Evolutionary conservation across 2,329 filamentous ascomycete genomes (phyloP).

Genomic region (Neofusicoccum laricinum): DNA sequence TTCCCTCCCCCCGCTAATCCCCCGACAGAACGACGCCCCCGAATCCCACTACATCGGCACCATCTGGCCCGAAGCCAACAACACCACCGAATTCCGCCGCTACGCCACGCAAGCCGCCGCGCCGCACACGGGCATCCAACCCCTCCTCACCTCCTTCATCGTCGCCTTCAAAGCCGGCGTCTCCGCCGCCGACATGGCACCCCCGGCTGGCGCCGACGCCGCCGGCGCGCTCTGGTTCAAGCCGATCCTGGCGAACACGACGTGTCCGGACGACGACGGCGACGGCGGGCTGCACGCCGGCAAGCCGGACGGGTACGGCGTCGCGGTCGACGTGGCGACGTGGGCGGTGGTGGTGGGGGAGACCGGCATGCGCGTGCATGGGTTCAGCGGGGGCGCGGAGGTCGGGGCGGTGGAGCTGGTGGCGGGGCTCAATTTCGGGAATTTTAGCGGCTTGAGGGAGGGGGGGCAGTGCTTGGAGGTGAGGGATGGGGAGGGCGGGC

Average conservation of each 20-base stretch:
- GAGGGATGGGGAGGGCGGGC: neutral
- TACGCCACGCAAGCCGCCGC: constrained; percentile 30
- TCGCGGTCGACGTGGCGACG: neutral
- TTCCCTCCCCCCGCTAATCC: neutral
- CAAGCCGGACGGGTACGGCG: neutral
- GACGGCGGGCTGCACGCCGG: neutral
- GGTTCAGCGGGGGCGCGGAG: neutral
- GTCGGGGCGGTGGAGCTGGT: neutral
- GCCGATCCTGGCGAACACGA: neutral
- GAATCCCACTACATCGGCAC: constrained; percentile 40
- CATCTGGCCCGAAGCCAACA: constrained; percentile 31
- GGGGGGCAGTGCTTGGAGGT: constrained; percentile 1
- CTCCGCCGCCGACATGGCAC: neutral
- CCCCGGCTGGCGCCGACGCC: neutral
- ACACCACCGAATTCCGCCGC: constrained; percentile 8
- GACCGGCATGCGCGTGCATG: neutral
- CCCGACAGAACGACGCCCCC: constrained; percentile 30
- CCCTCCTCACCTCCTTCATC: constrained; percentile 36
- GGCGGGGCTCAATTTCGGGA: neutral
- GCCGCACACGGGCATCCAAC: constrained; percentile 35
- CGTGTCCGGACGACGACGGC: neutral
- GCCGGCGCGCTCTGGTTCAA: constrained; percentile 4
- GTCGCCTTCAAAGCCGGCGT: constrained; percentile 30
- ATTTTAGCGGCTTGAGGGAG: neutral
- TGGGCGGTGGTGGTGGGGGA: neutral